phyloP scores from a whole-genome alignment of 441 rosid genomes.

The Croton setiger region DNA sequence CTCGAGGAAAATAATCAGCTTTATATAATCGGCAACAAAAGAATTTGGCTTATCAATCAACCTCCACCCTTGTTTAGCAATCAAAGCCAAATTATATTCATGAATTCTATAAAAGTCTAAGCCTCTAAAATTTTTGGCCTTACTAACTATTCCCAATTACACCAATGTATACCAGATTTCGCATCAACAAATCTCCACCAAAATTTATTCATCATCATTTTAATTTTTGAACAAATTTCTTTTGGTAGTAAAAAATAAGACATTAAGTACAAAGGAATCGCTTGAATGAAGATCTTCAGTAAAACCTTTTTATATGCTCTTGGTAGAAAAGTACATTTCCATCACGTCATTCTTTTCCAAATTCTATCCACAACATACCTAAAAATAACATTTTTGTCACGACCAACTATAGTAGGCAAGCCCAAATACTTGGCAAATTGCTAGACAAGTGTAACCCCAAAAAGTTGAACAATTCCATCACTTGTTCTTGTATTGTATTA shows the following conservation, averaged over 20 bases:
- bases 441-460: background rate
- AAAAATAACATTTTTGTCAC: background rate
- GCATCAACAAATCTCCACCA: background rate
- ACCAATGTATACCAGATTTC: background rate
- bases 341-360: background rate
- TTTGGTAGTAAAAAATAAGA: background rate
- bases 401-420: background rate
- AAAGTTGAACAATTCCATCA: background rate
- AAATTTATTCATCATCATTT: background rate
- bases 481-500: background rate
- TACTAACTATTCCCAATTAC: background rate
- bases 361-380: background rate
- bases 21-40: too few relatives aligned
- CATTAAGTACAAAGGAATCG: background rate
- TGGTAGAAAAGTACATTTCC: background rate
- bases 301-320: background rate
- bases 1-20: too few relatives aligned
- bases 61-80: too few relatives aligned
- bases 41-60: too few relatives aligned
- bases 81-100: too few relatives aligned
- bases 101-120: too few relatives aligned
- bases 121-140: too few relatives aligned
- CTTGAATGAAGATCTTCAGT: background rate
- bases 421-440: background rate
- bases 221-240: background rate